Evolutionary conservation across 2,329 filamentous ascomycete species (phyloP).

Genomic region (Shiraia sp.): DNA sequence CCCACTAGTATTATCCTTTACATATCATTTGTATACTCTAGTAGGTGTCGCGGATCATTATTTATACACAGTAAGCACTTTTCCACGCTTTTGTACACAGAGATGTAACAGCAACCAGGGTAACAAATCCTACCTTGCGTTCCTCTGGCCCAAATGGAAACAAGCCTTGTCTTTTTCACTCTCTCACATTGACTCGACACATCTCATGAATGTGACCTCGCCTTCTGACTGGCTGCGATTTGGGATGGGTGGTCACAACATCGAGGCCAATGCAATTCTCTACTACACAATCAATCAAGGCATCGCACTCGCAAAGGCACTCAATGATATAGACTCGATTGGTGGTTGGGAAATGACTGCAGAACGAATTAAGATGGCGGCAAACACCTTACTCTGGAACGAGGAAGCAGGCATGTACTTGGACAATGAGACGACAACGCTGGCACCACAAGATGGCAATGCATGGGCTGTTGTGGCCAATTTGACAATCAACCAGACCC

Average conservation of each 20-base stretch:
- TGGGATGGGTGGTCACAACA: conserved; percentile 57
- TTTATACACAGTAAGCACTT: conserved; percentile 41
- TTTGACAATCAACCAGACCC: conserved; percentile 36
- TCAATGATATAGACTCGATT: conserved; percentile 49
- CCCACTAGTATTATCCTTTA: conserved; percentile 49
- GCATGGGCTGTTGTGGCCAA: conserved; percentile 48
- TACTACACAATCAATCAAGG: conserved; percentile 59
- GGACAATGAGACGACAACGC: conserved; percentile 57
- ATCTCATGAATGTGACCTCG: conserved; percentile 53
- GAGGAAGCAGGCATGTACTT: conserved; percentile 54
- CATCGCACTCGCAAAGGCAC: conserved; percentile 55
- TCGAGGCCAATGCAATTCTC: conserved; percentile 52
- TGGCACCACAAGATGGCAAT: conserved; percentile 56
- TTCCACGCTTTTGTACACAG: neutral
- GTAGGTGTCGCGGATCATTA: conserved; percentile 53
- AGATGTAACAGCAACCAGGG: conserved; percentile 25
- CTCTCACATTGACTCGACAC: conserved; percentile 47
- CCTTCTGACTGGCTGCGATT: conserved; percentile 53
- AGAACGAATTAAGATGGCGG: conserved; percentile 49
- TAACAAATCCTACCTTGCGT: conserved; percentile 45
- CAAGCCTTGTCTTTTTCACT: conserved; percentile 49
- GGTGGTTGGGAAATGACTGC: conserved; percentile 49
- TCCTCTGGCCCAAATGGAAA: conserved; percentile 52
- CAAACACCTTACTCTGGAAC: conserved; percentile 57
- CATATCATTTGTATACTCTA: conserved; percentile 59